A percentile compares a stretch with the other conserved stretches of the same genome.
Evolutionary conservation across 495 filamentous ascomycete genomes (phyloP).

Genomic region (Annulohypoxylon bovei): DNA sequence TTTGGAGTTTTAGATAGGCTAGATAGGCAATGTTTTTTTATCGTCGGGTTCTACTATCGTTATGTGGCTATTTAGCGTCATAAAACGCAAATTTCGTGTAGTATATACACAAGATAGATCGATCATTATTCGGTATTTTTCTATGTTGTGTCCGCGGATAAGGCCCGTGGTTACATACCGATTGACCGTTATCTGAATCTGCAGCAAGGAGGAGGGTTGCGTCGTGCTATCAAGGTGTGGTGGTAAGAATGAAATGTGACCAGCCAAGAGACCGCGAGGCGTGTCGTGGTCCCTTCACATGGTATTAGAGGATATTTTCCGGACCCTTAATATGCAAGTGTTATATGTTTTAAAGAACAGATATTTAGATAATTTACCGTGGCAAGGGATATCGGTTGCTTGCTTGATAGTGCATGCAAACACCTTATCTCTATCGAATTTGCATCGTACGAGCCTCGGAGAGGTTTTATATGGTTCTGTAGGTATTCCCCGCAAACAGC

Average conservation of each 20-base stretch:
- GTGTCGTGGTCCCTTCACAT: neutral
- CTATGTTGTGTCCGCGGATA: conserved; percentile 10
- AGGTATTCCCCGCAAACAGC: conserved; percentile 13
- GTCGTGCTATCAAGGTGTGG: conserved; percentile 1
- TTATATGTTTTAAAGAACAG: neutral
- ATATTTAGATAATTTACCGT: neutral
- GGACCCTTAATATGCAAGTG: conserved; percentile 10
- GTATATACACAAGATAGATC: neutral
- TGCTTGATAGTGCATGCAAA: neutral
- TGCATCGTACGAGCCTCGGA: conserved; percentile 9
- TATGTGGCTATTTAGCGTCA: neutral
- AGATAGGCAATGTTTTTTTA: neutral
- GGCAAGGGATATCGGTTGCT: conserved; percentile 6
- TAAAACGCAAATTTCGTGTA: neutral
- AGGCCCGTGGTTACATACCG: conserved; percentile 20
- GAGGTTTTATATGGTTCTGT: neutral
- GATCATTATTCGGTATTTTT: neutral
- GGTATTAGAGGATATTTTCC: neutral
- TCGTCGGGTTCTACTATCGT: neutral
- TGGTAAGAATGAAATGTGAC: neutral
- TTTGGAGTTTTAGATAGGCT: no score
- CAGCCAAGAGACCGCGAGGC: neutral
- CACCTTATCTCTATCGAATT: neutral
- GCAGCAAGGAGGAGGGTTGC: neutral
- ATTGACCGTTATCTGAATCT: neutral